Percentiles rank a stretch among this genome's conserved stretches.
Evolutionary conservation across 306 rosid species (phyloP).

Genomic region (Glycyrrhiza uralensis): DNA sequence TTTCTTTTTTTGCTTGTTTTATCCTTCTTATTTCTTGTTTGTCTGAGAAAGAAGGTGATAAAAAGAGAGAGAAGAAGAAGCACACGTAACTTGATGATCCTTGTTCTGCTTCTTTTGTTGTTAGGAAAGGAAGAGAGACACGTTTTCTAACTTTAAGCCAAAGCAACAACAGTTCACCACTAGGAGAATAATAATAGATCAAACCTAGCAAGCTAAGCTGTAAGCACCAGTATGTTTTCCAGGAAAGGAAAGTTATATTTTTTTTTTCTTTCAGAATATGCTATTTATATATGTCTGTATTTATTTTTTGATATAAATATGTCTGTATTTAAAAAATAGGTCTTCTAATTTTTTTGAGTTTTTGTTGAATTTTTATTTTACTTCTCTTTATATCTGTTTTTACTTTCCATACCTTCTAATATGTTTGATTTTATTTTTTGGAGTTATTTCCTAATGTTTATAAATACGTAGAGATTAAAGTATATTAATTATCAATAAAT

Average conservation of each 20-base stretch:
- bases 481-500: too few species aligned
- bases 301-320: too few species aligned
- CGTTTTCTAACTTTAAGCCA: conserved; percentile 17
- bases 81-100: background rate
- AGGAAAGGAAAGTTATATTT: background rate
- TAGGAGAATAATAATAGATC: background rate
- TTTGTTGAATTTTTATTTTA: too few species aligned
- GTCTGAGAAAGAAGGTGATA: background rate
- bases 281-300: background rate
- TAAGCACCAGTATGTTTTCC: background rate
- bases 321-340: too few species aligned
- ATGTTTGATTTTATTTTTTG: too few species aligned
- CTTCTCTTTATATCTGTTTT: too few species aligned
- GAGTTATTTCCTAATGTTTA: too few species aligned
- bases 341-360: too few species aligned
- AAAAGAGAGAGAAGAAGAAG: background rate
- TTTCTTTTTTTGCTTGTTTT: background rate
- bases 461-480: too few species aligned
- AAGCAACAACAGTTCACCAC: background rate
- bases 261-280: background rate
- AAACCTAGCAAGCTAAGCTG: background rate
- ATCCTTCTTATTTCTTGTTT: too few species aligned
- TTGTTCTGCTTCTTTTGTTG: background rate
- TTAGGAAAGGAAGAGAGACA: background rate
- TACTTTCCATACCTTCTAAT: too few species aligned